A percentile compares a stretch with the other conserved stretches of the same genome.
Evolutionary conservation across 805 yeast species (phyloP).

Genomic region (Osmozyma mogii): DNA sequence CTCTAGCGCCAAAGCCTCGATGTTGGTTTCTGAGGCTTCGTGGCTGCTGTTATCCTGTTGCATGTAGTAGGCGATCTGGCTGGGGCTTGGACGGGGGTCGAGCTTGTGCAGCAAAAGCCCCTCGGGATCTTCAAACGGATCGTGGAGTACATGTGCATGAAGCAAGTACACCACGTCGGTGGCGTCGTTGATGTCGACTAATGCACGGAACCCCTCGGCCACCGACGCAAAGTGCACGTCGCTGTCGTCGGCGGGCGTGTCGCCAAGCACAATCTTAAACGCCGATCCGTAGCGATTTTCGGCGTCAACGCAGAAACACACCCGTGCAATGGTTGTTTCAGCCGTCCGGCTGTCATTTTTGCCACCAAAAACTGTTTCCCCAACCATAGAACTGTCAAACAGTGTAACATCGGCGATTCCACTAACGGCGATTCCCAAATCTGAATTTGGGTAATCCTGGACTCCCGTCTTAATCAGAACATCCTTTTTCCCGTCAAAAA

Average conservation of each 20-base stretch:
- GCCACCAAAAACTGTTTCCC: no score
- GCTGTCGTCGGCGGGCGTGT: conserved; percentile 7
- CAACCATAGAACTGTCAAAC: no score
- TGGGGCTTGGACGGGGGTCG: no score
- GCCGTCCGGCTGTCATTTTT: no score
- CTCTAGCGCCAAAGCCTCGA: conserved; percentile 56
- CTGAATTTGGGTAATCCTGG: conserved; percentile 33
- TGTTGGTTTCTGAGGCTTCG: conserved; percentile 25
- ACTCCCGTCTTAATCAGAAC: conserved; percentile 39
- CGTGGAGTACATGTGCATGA: conserved; percentile 42
- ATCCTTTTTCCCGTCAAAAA: conserved; percentile 36
- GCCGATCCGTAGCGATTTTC: conserved; percentile 7
- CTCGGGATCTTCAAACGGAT: conserved; percentile 40
- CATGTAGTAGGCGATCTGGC: conserved; percentile 13
- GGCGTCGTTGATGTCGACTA: conserved; percentile 36
- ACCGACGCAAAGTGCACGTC: conserved; percentile 40
- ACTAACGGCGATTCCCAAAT: conserved; percentile 6
- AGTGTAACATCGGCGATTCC: conserved; percentile 5
- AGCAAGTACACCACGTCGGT: conserved; percentile 43
- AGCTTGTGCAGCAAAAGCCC: conserved; percentile 3
- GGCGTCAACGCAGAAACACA: conserved; percentile 9
- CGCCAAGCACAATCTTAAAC: conserved; percentile 18
- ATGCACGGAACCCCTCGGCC: conserved; percentile 40
- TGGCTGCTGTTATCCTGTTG: conserved; percentile 5
- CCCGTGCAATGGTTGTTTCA: conserved; percentile 8